These are phyloP conservation scores for Wallacemonas sp. DNA, from an alignment of 208 protist genomes.

Conservation along the genomic window DNA sequence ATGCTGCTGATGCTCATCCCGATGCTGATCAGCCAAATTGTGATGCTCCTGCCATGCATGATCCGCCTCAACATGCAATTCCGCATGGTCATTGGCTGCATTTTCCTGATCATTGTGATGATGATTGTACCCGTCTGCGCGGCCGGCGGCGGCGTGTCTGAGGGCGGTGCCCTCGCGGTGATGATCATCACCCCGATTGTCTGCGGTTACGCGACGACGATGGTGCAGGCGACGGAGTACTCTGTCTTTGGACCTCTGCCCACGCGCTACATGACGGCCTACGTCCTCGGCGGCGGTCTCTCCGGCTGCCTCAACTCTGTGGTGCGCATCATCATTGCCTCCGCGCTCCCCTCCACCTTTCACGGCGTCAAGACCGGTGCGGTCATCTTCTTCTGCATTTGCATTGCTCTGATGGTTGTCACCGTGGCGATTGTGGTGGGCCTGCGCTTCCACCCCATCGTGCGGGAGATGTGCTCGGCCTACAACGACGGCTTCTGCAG, in stretches of 20 bases:
- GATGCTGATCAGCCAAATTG: constrained; percentile 39
- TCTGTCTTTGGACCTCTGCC: constrained; percentile 41
- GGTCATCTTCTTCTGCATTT: constrained; percentile 45
- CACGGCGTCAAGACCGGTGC: constrained; percentile 44
- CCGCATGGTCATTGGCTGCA: constrained; percentile 36
- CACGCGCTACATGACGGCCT: constrained; percentile 36
- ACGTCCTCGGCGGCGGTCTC: constrained; percentile 43
- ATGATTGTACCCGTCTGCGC: constrained; percentile 36
- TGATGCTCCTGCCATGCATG: constrained; percentile 40
- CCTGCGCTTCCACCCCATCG: constrained; percentile 31
- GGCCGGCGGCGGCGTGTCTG: constrained; percentile 31
- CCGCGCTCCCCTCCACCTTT: constrained; percentile 34
- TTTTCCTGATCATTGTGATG: constrained; percentile 28
- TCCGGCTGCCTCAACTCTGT: constrained; percentile 46
- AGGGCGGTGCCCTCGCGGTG: constrained; percentile 32
- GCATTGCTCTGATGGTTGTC: constrained; percentile 40
- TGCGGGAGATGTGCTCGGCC: constrained; percentile 25
- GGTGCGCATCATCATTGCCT: constrained; percentile 45
- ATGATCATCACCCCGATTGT: constrained; percentile 35
- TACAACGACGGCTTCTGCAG: constrained; percentile 26
- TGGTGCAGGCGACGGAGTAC: constrained; percentile 36
- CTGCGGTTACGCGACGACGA: constrained; percentile 28
- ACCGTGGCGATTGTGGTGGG: constrained; percentile 31
- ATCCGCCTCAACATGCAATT: constrained; percentile 35
- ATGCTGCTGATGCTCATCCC: constrained; percentile 46